Percentiles rank a stretch among this genome's conserved stretches.
phyloP scores from a whole-genome alignment of 768 basidiomycete species.

The Collybia nuda region DNA sequence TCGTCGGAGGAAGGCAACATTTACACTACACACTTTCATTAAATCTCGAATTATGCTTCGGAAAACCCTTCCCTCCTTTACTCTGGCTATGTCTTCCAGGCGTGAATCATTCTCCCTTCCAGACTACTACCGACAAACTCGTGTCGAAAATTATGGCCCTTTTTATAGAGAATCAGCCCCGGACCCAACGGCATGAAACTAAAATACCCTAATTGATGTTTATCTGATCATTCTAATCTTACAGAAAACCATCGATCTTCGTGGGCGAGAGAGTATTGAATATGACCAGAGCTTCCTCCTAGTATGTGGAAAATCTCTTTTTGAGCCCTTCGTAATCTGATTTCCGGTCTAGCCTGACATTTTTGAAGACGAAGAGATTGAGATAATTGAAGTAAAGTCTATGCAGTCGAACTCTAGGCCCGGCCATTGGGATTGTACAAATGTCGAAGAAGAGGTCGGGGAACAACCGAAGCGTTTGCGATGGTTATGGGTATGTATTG shows the following conservation, averaged over 20 bases:
- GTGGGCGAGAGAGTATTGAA: neutral
- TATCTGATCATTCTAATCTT: neutral
- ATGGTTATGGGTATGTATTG: neutral
- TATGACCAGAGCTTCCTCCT: neutral
- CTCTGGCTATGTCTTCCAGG: neutral
- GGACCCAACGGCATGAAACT: neutral
- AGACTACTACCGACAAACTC: conserved; percentile 2
- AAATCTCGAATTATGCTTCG: neutral
- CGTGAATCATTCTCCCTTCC: conserved; percentile 2
- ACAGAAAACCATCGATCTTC: conserved; percentile 3
- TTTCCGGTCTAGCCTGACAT: neutral
- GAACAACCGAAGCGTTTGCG: neutral
- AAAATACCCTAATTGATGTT: neutral
- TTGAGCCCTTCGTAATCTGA: neutral
- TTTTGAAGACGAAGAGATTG: neutral
- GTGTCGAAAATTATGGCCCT: neutral
- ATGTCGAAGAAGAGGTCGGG: neutral
- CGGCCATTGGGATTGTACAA: too few species aligned
- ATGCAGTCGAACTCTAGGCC: neutral
- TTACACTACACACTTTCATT: neutral
- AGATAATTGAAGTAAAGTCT: neutral
- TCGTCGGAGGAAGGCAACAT: too few species aligned
- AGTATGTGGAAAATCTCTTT: neutral
- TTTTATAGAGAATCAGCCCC: neutral
- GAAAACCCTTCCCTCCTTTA: neutral